A percentile compares a stretch with the other conserved stretches of the same genome.
phyloP scores from a whole-genome alignment of 257 asterid genomes.

The Rauvolfia tetraphylla region DNA sequence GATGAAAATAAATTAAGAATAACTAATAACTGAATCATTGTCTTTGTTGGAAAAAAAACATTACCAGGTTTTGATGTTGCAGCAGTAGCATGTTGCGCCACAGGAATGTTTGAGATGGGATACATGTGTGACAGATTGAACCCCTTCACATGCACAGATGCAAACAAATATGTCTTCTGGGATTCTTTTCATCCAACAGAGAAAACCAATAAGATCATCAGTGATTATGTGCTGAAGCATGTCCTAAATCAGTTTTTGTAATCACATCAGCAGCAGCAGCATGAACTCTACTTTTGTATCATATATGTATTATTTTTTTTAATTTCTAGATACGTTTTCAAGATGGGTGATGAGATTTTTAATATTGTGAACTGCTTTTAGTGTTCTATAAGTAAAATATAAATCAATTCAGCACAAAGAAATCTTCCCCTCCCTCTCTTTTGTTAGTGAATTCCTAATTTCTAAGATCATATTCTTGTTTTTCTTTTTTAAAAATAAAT shows the following conservation, averaged over 20 bases:
- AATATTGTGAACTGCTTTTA: neutral
- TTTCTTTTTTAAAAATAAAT: no score
- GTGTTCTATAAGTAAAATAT: no score
- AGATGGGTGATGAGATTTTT: neutral
- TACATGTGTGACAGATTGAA: conserved; percentile 57
- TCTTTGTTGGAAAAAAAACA: no score
- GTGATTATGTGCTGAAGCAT: conserved; percentile 43
- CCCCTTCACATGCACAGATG: conserved; percentile 83
- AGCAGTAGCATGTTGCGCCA: conserved; percentile 71
- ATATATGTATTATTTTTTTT: no score
- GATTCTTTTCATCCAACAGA: conserved; percentile 88
- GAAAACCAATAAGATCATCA: conserved; percentile 55
- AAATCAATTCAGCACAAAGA: no score
- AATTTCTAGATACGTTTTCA: no score
- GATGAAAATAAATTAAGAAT: no score
- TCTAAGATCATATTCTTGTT: no score
- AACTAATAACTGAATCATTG: no score
- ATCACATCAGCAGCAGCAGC: neutral
- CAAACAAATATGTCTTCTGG: conserved; percentile 77
- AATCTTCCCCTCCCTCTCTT: no score
- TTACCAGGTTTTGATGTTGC: conserved; percentile 79
- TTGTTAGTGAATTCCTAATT: no score
- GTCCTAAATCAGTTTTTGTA: conserved; percentile 37
- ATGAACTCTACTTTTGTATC: neutral
- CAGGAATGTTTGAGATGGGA: conserved; percentile 93